Conservation (phyloP, 78 protist genomes). For the Dictyostelium purpureum region DNA sequence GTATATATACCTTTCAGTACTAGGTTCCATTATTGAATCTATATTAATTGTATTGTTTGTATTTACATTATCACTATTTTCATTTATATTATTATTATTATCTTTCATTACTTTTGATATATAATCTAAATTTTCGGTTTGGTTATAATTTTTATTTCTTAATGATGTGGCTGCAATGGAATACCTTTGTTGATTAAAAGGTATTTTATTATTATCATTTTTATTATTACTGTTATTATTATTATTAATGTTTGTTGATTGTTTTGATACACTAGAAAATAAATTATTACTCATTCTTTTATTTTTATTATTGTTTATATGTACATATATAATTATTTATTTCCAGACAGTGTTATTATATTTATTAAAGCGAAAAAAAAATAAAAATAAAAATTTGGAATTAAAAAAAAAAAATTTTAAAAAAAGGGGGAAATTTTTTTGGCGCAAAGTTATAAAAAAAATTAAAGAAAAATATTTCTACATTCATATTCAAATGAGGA, state of each 20-base stretch:
- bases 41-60: constrained; percentile 11
- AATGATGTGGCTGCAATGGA: constrained; percentile 2
- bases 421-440: not conserved
- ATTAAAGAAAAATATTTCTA: too few species aligned
- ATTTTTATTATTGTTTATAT: not conserved
- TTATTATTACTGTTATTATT: too few species aligned
- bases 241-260: too few species aligned
- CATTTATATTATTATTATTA: not conserved
- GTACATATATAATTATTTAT: not conserved
- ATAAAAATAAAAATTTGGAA: not conserved
- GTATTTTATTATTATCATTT: not conserved
- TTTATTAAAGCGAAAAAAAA: not conserved
- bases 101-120: not conserved
- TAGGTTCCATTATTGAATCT: not conserved
- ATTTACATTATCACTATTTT: not conserved
- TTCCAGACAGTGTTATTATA: not conserved
- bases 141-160: constrained; percentile 20
- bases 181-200: not conserved
- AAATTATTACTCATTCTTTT: not conserved
- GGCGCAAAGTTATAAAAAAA: too few species aligned
- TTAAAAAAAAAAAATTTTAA: not conserved
- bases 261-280: constrained; percentile 20
- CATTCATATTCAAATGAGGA: too few species aligned
- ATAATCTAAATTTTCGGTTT: constrained; percentile 57
- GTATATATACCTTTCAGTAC: constrained; percentile 9